Evolutionary conservation across 306 rosid genomes (phyloP).

Genomic region (Trifolium repens): DNA sequence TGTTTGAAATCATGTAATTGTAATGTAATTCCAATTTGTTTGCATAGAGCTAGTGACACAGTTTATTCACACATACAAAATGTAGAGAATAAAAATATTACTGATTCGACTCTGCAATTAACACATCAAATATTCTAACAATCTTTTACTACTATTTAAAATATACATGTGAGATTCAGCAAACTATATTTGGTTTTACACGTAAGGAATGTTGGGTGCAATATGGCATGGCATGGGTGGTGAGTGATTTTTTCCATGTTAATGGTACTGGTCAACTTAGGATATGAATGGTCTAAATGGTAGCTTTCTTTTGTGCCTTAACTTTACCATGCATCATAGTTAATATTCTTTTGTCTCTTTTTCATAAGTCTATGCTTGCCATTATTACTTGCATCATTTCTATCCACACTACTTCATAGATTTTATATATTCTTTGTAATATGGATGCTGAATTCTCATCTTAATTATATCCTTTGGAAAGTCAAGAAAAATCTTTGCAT

Average conservation of each 20-base stretch:
- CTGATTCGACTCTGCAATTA: too few relatives aligned
- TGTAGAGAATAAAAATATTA: too few relatives aligned
- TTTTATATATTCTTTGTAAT: constrained; percentile 41
- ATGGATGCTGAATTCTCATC: constrained; percentile 15
- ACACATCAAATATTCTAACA: too few relatives aligned
- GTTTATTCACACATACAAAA: too few relatives aligned
- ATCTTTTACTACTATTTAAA: too few relatives aligned
- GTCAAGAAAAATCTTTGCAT: constrained; percentile 23
- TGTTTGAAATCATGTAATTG: too few relatives aligned
- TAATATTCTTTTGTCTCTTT: constrained; percentile 47
- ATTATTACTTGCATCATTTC: constrained; percentile 52
- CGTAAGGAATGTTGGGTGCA: constrained; percentile 35
- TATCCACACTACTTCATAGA: constrained; percentile 40
- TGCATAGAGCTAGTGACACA: too few relatives aligned
- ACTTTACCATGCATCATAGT: constrained; percentile 56
- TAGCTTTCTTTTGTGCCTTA: constrained; percentile 53
- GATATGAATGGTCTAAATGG: constrained; percentile 55
- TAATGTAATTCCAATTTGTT: too few relatives aligned
- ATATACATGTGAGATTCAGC: too few relatives aligned
- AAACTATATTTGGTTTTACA: constrained; percentile 3
- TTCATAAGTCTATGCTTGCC: constrained; percentile 41
- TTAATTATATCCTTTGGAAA: constrained; percentile 35
- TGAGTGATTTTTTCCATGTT: constrained; percentile 39
- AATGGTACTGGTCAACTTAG: constrained; percentile 67
- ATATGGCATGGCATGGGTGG: constrained; percentile 38